phyloP scores from a whole-genome alignment of 139 green algal species.

The Haematococcus lacustris region DNA sequence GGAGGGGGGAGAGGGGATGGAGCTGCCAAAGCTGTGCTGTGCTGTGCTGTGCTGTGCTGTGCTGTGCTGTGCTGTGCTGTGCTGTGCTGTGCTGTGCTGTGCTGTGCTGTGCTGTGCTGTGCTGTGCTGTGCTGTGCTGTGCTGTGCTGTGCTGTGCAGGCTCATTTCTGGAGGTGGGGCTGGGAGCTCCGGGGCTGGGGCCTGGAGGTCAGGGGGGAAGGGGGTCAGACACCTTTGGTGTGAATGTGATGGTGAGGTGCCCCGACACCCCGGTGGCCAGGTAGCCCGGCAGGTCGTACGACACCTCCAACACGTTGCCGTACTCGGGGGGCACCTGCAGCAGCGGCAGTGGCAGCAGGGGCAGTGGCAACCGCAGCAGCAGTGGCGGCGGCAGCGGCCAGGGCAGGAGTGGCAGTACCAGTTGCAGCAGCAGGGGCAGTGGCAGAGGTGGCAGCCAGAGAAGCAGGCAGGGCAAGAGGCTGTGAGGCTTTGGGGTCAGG shows the following conservation, averaged over 20 bases:
- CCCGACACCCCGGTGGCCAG: slow-evolving; percentile 45
- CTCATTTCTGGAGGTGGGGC: too few relatives aligned
- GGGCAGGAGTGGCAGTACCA: too few relatives aligned
- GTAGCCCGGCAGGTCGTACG: slow-evolving; percentile 49
- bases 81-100: slow-evolving; percentile 13
- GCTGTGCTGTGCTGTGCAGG: neutral
- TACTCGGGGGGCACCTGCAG: slow-evolving; percentile 36
- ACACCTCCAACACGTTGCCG: slow-evolving; percentile 36
- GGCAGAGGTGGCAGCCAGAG: too few relatives aligned
- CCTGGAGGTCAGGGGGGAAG: too few relatives aligned
- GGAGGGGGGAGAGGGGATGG: too few relatives aligned
- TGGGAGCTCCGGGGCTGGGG: too few relatives aligned
- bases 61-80: slow-evolving; percentile 10
- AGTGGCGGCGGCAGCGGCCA: too few relatives aligned
- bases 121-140: slow-evolving; percentile 5
- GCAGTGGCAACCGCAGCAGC: too few relatives aligned
- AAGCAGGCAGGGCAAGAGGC: too few relatives aligned
- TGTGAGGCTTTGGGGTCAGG: too few relatives aligned
- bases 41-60: slow-evolving; percentile 2
- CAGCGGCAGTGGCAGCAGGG: too few relatives aligned
- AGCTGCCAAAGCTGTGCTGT: neutral
- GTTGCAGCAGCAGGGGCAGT: too few relatives aligned
- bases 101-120: neutral
- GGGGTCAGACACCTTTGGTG: slow-evolving; percentile 33
- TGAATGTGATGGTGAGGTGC: slow-evolving; percentile 47